Percentiles rank a stretch among this genome's conserved stretches.
Conservation (phyloP, 163 green algal genomes). For the Chlorella variabilis region DNA sequence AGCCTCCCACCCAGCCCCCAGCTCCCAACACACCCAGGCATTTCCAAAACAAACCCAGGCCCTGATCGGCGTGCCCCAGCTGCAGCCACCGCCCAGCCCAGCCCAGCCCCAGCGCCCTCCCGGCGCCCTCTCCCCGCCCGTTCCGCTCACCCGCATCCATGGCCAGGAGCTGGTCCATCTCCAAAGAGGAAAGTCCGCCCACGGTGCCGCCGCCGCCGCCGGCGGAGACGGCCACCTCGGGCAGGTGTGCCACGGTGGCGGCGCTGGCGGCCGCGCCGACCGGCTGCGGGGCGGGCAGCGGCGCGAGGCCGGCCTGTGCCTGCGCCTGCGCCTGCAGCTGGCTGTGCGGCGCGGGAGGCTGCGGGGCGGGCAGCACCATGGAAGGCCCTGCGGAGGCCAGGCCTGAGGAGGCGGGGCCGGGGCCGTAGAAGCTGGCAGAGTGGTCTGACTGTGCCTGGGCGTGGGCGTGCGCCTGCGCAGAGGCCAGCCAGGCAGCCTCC, state of each 20-base stretch:
- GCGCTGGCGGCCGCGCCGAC: neutral
- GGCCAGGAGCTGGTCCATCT: constrained; percentile 17
- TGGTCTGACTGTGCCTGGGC: neutral
- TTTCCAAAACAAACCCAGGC: too few species aligned
- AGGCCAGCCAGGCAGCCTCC: neutral
- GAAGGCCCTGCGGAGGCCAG: too few species aligned
- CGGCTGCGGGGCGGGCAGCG: too few species aligned
- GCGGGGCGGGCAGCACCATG: too few species aligned
- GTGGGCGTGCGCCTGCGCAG: too few species aligned
- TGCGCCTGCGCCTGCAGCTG: too few species aligned
- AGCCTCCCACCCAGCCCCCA: too few species aligned
- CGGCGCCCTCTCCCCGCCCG: too few species aligned
- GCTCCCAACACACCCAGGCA: too few species aligned
- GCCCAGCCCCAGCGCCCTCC: neutral
- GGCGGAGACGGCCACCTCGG: neutral
- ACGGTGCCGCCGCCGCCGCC: neutral
- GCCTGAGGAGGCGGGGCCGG: neutral
- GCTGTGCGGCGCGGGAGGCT: neutral
- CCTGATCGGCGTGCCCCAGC: too few species aligned
- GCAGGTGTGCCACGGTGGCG: neutral
- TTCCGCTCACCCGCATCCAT: constrained; percentile 17
- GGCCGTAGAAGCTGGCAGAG: neutral
- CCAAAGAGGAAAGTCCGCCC: neutral
- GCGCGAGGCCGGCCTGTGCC: neutral
- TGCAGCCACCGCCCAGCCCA: neutral